Evolutionary conservation across 148 eudicot genomes (phyloP), one percentile per base, ranked within the genome.

Genomic region (Amaranthus hypochondriacus): DNA sequence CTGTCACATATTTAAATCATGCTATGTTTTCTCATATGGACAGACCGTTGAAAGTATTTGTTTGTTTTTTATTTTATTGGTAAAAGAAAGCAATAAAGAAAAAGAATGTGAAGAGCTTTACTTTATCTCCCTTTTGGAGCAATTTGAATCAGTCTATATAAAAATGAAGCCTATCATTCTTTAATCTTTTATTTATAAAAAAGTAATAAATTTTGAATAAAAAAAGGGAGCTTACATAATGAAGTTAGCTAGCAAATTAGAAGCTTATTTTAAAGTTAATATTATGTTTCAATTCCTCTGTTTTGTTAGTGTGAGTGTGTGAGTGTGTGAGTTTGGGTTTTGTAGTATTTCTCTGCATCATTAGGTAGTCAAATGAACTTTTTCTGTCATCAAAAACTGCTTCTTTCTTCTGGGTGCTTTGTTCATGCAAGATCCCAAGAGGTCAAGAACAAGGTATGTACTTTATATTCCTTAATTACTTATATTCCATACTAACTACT

Each of bases 381-480:
- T 57, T 5, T 75, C 53, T 74, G 51, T 56, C 78, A 67, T 73
- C 65, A 68, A 67, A 73, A 39, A 66, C 48, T 60, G 71, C 60
- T 66, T 66, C 47, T 48, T 55, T 70, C 65, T 62, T 74, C 57
- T 69, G 71, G 73, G 70, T 79, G 63, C 59, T 79, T 48, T 87
- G 91, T 89, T 92, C 92, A 91, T 89, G 97, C 97, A 86, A 85
- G 89, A 87, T 84, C 91, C 93, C 80, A 87, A 82, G 74, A 83
- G 68, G 73, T 70, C 88, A 6, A 80, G 78, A 73, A 58, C 89
- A 77, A 86, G 93, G 93, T 87, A 76, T 48, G 28, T 64, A 7
- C 7, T 48, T 2, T 7, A 56, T 13, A 56, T 4, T 4, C 15
- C 60, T 13, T 5, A 56, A 56, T 56, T n/a, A 56, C 4, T 12